phyloP scores from a whole-genome alignment of 352 stramenopile genomes.

The Phytopythium kandeliae region DNA sequence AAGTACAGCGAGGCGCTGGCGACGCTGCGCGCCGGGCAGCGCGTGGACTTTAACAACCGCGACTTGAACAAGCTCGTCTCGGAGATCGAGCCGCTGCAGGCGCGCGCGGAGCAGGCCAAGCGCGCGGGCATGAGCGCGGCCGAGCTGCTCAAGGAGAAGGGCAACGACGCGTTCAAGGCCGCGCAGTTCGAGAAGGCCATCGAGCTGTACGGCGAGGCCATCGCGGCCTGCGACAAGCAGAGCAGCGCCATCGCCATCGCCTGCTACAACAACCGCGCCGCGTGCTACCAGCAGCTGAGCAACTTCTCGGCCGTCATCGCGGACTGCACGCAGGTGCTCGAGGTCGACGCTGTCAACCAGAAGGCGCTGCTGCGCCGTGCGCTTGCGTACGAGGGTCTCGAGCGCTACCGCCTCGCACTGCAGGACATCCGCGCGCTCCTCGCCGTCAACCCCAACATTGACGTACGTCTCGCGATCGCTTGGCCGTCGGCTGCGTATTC shows the following conservation, averaged over 20 bases:
- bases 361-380: slow-evolving; percentile 93
- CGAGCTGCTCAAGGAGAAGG: slow-evolving; percentile 91
- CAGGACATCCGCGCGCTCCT: slow-evolving; percentile 85
- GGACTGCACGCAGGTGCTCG: slow-evolving; percentile 93
- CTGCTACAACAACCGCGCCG: slow-evolving; percentile 93
- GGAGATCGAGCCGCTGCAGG: slow-evolving; percentile 79
- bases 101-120: slow-evolving; percentile 50
- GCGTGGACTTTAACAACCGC: slow-evolving; percentile 81
- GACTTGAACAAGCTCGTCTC: slow-evolving; percentile 77
- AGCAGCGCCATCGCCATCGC: slow-evolving; percentile 84
- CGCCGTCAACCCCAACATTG: slow-evolving; percentile 83
- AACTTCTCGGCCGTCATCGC: slow-evolving; percentile 95
- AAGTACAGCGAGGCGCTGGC: slow-evolving; percentile 76
- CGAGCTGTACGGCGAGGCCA: slow-evolving; percentile 90
- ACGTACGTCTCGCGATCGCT: slow-evolving; percentile 34
- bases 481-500: not conserved
- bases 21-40: slow-evolving; percentile 66
- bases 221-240: slow-evolving; percentile 78
- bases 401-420: slow-evolving; percentile 89
- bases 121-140: slow-evolving; percentile 68
- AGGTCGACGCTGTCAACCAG: slow-evolving; percentile 92
- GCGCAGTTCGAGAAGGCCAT: slow-evolving; percentile 89
- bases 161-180: slow-evolving; percentile 92
- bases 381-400: slow-evolving; percentile 93
- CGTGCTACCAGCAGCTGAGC: slow-evolving; percentile 96